These are phyloP conservation scores for Sequoiadendron giganteum DNA, from an alignment of 75 land plant genomes.

Conservation along the genomic window DNA sequence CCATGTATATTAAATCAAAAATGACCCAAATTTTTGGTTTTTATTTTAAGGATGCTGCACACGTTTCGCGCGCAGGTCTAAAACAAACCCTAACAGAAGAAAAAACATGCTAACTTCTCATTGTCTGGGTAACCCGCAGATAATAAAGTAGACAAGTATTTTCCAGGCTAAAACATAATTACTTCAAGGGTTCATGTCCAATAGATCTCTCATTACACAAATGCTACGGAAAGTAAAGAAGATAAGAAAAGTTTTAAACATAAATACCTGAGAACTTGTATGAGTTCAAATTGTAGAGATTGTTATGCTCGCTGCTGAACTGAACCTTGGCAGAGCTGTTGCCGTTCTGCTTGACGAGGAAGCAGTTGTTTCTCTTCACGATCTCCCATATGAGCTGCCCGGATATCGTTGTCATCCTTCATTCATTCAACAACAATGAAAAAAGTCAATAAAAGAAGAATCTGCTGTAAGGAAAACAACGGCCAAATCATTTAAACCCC, in stretches of 20 bases:
- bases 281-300: conserved; percentile 84
- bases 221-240: neutral
- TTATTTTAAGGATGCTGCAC: neutral
- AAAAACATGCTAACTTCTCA: neutral
- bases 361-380: conserved; percentile 88
- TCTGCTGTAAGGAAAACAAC: neutral
- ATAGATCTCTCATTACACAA: neutral
- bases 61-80: neutral
- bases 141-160: neutral
- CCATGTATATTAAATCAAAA: neutral
- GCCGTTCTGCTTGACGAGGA: conserved; percentile 82
- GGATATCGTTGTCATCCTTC: conserved; percentile 55
- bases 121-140: neutral
- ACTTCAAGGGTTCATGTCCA: neutral
- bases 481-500: neutral
- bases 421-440: neutral
- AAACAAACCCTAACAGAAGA: neutral
- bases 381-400: conserved; percentile 84
- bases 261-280: conserved; percentile 74
- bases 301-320: conserved; percentile 86
- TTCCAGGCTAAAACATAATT: neutral
- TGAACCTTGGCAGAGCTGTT: conserved; percentile 60
- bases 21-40: neutral
- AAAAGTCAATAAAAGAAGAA: neutral
- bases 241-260: neutral